A percentile compares a stretch with the other conserved stretches of the same genome.
These are phyloP conservation scores for Globisporangium takayamanum DNA, from an alignment of 352 stramenopile genomes.

Conservation along the genomic window DNA sequence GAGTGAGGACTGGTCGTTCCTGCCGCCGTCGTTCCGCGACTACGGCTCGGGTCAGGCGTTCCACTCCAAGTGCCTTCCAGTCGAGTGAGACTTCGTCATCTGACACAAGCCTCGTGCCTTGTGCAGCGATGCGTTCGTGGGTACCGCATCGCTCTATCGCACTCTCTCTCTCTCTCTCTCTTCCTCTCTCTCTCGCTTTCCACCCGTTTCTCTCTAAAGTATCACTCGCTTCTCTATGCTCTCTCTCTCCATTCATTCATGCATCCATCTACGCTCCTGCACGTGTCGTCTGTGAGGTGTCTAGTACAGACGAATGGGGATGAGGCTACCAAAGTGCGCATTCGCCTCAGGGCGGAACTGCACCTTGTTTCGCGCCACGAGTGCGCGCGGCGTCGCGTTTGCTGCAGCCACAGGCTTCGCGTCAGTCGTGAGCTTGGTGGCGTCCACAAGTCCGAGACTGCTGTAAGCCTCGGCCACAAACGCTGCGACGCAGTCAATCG, in stretches of 20 bases:
- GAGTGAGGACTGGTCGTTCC: constrained; percentile 69
- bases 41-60: constrained; percentile 77
- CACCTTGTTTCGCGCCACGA: constrained; percentile 27
- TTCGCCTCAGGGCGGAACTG: constrained; percentile 33
- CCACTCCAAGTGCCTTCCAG: constrained; percentile 75
- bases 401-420: constrained; percentile 23
- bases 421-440: constrained; percentile 23
- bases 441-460: constrained; percentile 51
- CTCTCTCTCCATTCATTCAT: constrained; percentile 2
- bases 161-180: too few relatives aligned
- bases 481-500: constrained; percentile 17
- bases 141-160: neutral
- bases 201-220: constrained; percentile 6
- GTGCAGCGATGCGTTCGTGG: neutral
- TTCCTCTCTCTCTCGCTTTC: neutral
- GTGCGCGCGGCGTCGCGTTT: constrained; percentile 42
- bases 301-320: constrained; percentile 61
- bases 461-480: constrained; percentile 67
- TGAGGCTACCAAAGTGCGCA: constrained; percentile 36
- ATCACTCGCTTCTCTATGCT: constrained; percentile 1
- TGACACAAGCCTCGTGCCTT: neutral
- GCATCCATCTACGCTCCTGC: neutral
- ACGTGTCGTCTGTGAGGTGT: neutral
- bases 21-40: constrained; percentile 82
- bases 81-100: constrained; percentile 22